A percentile compares a stretch with the other conserved stretches of the same genome.
Evolutionary conservation across 148 eudicot genomes (phyloP).

Genomic region (Rhododendron kiyosumense): DNA sequence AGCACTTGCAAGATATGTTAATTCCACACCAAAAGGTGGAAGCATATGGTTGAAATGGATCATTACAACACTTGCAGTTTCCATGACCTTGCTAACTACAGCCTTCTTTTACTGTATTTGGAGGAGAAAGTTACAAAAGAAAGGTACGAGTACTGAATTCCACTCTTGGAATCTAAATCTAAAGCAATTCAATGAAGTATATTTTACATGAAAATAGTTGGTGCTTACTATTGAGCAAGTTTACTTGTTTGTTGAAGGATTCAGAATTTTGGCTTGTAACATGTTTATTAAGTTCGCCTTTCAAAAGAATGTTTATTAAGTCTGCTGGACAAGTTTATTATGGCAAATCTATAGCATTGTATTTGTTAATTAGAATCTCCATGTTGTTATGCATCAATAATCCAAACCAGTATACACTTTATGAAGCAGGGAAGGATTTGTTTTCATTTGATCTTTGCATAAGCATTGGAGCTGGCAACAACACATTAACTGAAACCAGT

Average conservation of each 20-base stretch:
- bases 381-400: not conserved
- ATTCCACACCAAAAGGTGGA: not conserved
- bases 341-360: not conserved
- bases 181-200: not conserved
- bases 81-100: not conserved
- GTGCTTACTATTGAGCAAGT: no score
- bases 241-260: no score
- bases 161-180: not conserved
- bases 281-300: no score
- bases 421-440: not conserved
- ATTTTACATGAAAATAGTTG: not conserved
- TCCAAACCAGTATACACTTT: not conserved
- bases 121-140: not conserved
- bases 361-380: not conserved
- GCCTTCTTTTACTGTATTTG: not conserved
- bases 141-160: not conserved
- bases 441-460: not conserved
- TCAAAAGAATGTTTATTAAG: not conserved
- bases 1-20: not conserved
- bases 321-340: not conserved
- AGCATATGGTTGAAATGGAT: not conserved
- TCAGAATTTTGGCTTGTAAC: no score
- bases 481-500: not conserved
- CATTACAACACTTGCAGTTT: not conserved
- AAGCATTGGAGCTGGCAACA: not conserved